A percentile compares a stretch with the other conserved stretches of the same genome.
phyloP scores from a whole-genome alignment of 2,329 filamentous ascomycete species.

The Botrytis fragariae region DNA sequence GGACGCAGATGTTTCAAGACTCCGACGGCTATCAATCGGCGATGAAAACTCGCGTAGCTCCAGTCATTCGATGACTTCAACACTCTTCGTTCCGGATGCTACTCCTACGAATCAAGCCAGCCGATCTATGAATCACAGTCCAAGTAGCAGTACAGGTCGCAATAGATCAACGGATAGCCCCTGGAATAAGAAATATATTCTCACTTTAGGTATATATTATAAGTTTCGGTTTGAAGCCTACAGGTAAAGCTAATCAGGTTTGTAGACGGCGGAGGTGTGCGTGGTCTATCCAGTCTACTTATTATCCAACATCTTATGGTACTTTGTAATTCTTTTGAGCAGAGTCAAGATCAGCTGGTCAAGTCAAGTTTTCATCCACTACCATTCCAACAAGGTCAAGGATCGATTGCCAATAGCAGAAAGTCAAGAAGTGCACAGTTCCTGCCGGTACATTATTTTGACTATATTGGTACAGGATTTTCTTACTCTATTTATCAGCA shows the following conservation, averaged over 20 bases:
- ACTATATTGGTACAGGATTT: neutral
- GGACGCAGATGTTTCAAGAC: neutral
- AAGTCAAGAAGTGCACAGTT: neutral
- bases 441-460: slow-evolving; percentile 3
- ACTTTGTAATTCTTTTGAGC: slow-evolving; percentile 2
- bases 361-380: neutral
- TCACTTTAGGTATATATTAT: neutral
- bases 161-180: neutral
- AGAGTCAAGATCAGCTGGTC: neutral
- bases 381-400: neutral
- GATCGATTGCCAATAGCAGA: neutral
- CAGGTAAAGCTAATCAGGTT: neutral
- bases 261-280: neutral
- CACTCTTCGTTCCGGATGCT: neutral
- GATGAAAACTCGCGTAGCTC: neutral
- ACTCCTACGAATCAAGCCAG: neutral
- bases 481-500: neutral
- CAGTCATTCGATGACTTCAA: neutral
- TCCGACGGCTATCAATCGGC: neutral
- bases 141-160: neutral
- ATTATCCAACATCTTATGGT: neutral
- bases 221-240: neutral
- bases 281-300: neutral
- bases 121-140: neutral
- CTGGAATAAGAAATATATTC: neutral